phyloP scores from a whole-genome alignment of 805 yeast genomes.

The Wickerhamomyces bisporus region DNA sequence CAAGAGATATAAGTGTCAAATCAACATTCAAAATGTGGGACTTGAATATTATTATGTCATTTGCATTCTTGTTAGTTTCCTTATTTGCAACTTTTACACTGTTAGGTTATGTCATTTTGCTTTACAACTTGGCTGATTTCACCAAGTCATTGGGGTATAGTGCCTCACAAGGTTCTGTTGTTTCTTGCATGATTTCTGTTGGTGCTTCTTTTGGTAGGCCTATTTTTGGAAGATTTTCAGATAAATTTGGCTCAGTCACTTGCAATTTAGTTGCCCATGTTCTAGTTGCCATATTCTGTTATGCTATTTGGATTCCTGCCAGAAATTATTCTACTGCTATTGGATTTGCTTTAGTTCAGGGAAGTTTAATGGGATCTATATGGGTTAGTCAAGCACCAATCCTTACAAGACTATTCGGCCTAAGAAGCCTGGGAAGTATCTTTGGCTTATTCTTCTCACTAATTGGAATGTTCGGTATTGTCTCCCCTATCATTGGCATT shows the following conservation, averaged over 20 bases:
- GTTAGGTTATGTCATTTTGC: constrained; percentile 54
- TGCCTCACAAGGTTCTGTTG: constrained; percentile 48
- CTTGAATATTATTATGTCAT: constrained; percentile 28
- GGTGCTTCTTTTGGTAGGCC: constrained; percentile 58
- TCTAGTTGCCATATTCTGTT: constrained; percentile 34
- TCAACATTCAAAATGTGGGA: constrained; percentile 38
- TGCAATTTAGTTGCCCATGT: constrained; percentile 35
- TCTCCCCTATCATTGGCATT: constrained; percentile 56
- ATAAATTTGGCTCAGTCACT: constrained; percentile 45
- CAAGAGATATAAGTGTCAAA: constrained; percentile 31
- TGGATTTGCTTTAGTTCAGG: constrained; percentile 44
- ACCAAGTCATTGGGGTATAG: constrained; percentile 54
- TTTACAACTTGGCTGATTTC: constrained; percentile 53
- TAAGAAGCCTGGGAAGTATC: constrained; percentile 41
- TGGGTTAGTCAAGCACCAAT: constrained; percentile 47
- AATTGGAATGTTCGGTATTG: constrained; percentile 42
- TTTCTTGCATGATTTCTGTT: constrained; percentile 52
- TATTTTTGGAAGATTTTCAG: constrained; percentile 42
- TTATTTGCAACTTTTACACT: constrained; percentile 41
- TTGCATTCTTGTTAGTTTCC: constrained; percentile 39
- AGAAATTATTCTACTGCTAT: constrained; percentile 50
- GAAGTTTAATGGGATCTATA: constrained; percentile 54
- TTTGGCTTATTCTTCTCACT: constrained; percentile 46
- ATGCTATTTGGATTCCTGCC: constrained; percentile 52
- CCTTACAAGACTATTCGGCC: constrained; percentile 47